These are phyloP conservation scores for Coffea canephora DNA, from an alignment of 257 asterid species.

Conservation along the genomic window DNA sequence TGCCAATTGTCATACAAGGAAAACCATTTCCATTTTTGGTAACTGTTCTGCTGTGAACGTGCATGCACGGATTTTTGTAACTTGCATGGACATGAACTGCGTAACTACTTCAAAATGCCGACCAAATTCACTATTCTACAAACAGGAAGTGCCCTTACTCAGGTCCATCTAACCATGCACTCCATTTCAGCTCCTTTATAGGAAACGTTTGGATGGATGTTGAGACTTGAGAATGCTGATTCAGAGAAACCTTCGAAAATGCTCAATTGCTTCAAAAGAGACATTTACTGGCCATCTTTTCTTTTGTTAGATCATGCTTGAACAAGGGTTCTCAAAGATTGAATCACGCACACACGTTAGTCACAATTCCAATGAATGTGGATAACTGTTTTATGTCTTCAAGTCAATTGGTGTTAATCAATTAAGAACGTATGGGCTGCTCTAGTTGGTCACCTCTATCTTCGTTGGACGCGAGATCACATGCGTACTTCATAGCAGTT, in stretches of 20 bases:
- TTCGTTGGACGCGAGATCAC: too few species aligned
- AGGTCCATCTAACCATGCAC: neutral
- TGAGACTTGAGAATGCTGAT: neutral
- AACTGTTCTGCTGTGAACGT: neutral
- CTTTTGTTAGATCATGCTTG: neutral
- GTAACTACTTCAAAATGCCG: neutral
- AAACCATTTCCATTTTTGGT: neutral
- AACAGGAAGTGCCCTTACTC: neutral
- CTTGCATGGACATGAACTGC: neutral
- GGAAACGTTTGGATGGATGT: neutral
- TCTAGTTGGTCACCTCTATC: too few species aligned
- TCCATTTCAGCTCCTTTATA: neutral
- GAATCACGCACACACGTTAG: too few species aligned
- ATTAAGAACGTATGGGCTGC: too few species aligned
- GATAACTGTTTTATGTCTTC: too few species aligned
- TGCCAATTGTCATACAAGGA: neutral
- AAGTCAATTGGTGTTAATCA: too few species aligned
- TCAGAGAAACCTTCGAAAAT: neutral
- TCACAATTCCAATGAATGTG: too few species aligned
- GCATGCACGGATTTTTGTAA: neutral
- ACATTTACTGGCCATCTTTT: neutral
- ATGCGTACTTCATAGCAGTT: neutral
- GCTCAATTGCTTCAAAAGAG: neutral
- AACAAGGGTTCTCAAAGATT: neutral
- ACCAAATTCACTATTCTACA: neutral